phyloP scores from a whole-genome alignment of 768 basidiomycete species.

The Tephrocybe sp. region DNA sequence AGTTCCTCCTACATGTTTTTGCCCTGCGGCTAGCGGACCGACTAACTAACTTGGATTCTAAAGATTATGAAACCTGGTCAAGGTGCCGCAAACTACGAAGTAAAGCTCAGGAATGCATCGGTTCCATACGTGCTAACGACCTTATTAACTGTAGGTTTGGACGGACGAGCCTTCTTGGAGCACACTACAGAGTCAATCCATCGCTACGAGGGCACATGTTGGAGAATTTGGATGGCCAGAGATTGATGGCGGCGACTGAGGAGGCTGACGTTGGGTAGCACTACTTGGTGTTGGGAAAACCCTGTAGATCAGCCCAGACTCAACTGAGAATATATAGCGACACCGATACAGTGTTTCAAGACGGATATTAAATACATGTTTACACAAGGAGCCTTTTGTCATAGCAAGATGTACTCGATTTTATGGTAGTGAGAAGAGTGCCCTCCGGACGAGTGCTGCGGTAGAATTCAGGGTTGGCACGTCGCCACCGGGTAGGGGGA shows the following conservation, averaged over 20 bases:
- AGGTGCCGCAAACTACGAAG: constrained; percentile 22
- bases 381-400: too few species aligned
- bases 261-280: not conserved
- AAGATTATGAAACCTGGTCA: constrained; percentile 19
- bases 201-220: constrained; percentile 17
- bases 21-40: not conserved
- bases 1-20: not conserved
- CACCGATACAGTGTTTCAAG: too few species aligned
- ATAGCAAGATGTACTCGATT: too few species aligned
- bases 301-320: too few species aligned
- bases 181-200: constrained; percentile 18
- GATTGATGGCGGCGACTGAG: constrained; percentile 18
- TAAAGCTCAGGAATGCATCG: not conserved
- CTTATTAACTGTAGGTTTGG: too few species aligned
- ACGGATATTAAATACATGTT: too few species aligned
- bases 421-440: constrained; percentile 10
- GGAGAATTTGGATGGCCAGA: constrained; percentile 24
- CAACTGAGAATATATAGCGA: too few species aligned
- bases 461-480: constrained; percentile 26
- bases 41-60: not conserved
- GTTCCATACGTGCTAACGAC: too few species aligned
- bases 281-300: not conserved
- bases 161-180: constrained; percentile 25
- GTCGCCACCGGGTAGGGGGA: constrained; percentile 40
- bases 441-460: constrained; percentile 10